A percentile compares a stretch with the other conserved stretches of the same genome.
Conservation (phyloP, 129 eudicot species). For the Pseudognaphalium luteoalbum region DNA sequence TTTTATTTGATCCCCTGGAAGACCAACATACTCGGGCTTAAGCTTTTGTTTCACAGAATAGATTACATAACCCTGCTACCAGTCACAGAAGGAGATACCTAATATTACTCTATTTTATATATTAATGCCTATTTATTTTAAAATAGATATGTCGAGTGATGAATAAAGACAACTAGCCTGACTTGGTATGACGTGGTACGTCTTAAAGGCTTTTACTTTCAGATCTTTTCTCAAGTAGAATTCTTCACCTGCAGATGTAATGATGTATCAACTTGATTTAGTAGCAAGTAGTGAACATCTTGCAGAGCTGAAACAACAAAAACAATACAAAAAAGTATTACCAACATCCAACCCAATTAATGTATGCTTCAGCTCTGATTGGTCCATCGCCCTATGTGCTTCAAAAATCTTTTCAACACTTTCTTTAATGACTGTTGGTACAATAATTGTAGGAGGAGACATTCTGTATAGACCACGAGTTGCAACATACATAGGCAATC, state of each 20-base stretch:
- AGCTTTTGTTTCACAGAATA: conserved; percentile 86
- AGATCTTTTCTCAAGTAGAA: conserved; percentile 67
- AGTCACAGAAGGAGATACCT: conserved; percentile 5
- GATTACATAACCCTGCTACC: conserved; percentile 73
- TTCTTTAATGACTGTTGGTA: conserved; percentile 70
- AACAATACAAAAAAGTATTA: conserved; percentile 24
- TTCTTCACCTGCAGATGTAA: conserved; percentile 70
- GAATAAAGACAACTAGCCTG: conserved; percentile 54
- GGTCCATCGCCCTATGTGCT: conserved; percentile 83
- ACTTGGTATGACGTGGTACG: conserved; percentile 86
- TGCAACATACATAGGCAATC: conserved; percentile 98
- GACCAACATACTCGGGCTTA: conserved; percentile 75
- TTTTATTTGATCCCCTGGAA: conserved; percentile 71
- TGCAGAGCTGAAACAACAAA: neutral
- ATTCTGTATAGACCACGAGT: conserved; percentile 84
- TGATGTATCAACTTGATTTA: conserved; percentile 7
- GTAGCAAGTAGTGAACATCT: neutral
- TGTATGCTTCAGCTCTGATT: conserved; percentile 84
- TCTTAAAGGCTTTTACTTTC: conserved; percentile 82
- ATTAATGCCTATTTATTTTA: neutral
- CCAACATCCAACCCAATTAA: conserved; percentile 83
- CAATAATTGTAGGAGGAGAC: conserved; percentile 85
- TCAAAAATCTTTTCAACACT: conserved; percentile 82
- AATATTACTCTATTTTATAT: neutral
- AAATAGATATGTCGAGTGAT: neutral